These are phyloP conservation scores for Fistulinella prunicolor DNA, from an alignment of 768 basidiomycete genomes.

Conservation along the genomic window DNA sequence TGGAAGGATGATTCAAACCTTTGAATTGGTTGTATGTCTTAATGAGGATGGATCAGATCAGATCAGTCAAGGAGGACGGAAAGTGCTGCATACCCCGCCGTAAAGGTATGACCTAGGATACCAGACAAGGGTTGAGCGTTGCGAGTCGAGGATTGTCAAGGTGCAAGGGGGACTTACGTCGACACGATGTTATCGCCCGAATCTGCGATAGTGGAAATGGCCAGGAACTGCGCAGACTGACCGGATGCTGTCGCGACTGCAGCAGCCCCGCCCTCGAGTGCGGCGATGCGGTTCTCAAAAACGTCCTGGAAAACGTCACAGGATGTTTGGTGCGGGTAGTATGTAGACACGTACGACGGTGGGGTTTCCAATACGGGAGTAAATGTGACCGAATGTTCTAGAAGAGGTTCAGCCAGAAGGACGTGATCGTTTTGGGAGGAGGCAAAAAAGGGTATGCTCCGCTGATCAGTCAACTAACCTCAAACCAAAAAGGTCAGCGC, in stretches of 20 bases:
- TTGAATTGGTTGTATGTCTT: constrained; percentile 67
- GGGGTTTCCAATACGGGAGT: constrained; percentile 56
- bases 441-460: background rate
- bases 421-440: background rate
- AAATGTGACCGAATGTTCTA: constrained; percentile 47
- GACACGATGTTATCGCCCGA: constrained; percentile 66
- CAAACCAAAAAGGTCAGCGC: constrained; percentile 51
- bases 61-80: background rate
- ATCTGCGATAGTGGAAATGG: constrained; percentile 48
- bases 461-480: constrained; percentile 25
- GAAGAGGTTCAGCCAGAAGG: background rate
- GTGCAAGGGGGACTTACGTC: constrained; percentile 36
- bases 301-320: constrained; percentile 41
- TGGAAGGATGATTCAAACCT: constrained; percentile 29
- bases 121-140: background rate
- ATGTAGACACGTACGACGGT: constrained; percentile 42
- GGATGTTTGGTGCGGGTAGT: background rate
- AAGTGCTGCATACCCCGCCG: constrained; percentile 46
- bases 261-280: constrained; percentile 60
- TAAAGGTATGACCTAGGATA: constrained; percentile 47
- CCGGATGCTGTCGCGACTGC: constrained; percentile 58
- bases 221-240: constrained; percentile 61
- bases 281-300: constrained; percentile 63
- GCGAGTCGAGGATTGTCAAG: background rate
- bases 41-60: background rate